phyloP scores from a whole-genome alignment of 139 green algal genomes.

The Coccomyxa sp. region DNA sequence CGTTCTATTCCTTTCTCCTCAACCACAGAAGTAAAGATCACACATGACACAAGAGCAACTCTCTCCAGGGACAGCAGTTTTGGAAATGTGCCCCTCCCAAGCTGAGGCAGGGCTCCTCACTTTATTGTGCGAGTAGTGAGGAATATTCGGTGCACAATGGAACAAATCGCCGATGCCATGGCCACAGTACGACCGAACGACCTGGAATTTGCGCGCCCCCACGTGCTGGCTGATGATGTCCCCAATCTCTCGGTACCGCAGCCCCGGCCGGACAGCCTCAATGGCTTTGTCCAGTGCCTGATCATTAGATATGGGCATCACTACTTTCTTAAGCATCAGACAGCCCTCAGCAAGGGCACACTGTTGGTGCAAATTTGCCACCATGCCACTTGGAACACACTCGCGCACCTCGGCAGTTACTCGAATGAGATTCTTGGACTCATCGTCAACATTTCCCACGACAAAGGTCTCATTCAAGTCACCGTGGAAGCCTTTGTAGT shows the following conservation, averaged over 20 bases:
- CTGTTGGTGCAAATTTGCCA: background rate
- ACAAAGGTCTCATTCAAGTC: slow-evolving; percentile 97
- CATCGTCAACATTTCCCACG: slow-evolving; percentile 75
- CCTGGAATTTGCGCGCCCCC: slow-evolving; percentile 45
- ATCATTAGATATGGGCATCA: background rate
- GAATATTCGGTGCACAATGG: slow-evolving; percentile 96
- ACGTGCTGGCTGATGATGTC: slow-evolving; percentile 79
- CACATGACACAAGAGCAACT: background rate
- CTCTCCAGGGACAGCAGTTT: no score
- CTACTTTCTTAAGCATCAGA: background rate
- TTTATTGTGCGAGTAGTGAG: slow-evolving; percentile 93
- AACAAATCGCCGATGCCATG: slow-evolving; percentile 97
- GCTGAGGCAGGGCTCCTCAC: background rate
- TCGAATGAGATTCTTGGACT: slow-evolving; percentile 73
- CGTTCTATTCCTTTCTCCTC: background rate
- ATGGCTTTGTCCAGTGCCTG: slow-evolving; percentile 85
- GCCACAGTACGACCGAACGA: slow-evolving; percentile 93
- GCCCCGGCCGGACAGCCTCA: slow-evolving; percentile 77
- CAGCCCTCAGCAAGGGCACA: background rate
- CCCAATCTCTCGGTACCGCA: slow-evolving; percentile 87
- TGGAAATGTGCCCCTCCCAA: background rate
- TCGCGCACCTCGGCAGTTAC: slow-evolving; percentile 43
- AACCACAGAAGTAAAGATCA: background rate
- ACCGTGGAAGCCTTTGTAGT: slow-evolving; percentile 84
- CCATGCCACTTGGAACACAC: background rate